Evolutionary conservation across 805 yeast genomes (phyloP).

Genomic region (Yamadazyma paraphyllophila): DNA sequence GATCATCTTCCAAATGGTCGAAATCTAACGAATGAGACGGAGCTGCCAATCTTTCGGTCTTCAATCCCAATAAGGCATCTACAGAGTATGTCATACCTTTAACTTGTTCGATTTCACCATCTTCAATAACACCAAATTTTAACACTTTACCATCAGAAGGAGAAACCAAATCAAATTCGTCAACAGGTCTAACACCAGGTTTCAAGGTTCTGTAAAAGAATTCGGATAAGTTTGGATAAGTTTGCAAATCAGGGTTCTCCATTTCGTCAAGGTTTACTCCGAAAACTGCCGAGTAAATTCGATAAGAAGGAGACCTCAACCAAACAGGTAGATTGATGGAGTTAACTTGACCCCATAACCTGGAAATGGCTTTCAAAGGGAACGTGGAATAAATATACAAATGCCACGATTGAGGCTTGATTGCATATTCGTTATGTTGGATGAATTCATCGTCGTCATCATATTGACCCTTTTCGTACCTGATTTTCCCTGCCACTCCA

Average conservation of each 20-base stretch:
- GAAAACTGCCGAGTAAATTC: conserved; percentile 72
- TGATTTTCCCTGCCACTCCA: conserved; percentile 50
- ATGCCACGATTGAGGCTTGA: conserved; percentile 80
- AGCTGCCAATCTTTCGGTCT: conserved; percentile 48
- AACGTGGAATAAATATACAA: conserved; percentile 84
- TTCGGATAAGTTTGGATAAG: conserved; percentile 80
- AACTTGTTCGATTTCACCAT: conserved; percentile 93
- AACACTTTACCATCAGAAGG: conserved; percentile 94
- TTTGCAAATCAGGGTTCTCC: conserved; percentile 72
- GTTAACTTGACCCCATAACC: conserved; percentile 94
- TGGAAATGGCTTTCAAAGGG: conserved; percentile 86
- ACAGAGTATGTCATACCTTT: conserved; percentile 93
- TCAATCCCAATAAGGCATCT: conserved; percentile 79
- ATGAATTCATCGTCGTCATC: conserved; percentile 22
- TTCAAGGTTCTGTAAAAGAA: conserved; percentile 83
- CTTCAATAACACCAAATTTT: conserved; percentile 74
- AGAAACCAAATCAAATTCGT: conserved; percentile 65
- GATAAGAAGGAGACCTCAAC: conserved; percentile 80
- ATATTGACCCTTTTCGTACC: conserved; percentile 32
- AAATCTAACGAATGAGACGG: conserved; percentile 52
- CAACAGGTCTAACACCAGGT: conserved; percentile 76
- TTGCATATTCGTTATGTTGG: conserved; percentile 36
- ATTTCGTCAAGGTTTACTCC: conserved; percentile 90
- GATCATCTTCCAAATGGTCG: conserved; percentile 39
- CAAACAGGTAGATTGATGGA: conserved; percentile 81